Percentiles rank a stretch among this genome's conserved stretches.
phyloP scores from a whole-genome alignment of 495 filamentous ascomycete species.

The Acidiella bohemica region DNA sequence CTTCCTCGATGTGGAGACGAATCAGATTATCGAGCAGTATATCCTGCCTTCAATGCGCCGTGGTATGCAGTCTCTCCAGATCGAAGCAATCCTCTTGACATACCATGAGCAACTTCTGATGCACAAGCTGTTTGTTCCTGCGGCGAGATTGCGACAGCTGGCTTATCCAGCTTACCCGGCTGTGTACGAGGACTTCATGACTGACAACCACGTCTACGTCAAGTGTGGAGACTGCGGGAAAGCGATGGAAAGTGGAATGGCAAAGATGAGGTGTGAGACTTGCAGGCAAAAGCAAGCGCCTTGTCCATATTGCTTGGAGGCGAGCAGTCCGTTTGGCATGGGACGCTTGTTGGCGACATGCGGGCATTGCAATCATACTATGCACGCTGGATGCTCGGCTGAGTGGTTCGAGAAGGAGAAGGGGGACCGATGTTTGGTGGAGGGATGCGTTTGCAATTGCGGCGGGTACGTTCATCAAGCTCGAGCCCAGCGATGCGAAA shows the following conservation, averaged over 20 bases:
- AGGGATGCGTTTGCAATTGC: constrained; percentile 29
- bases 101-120: constrained; percentile 30
- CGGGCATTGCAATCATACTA: constrained; percentile 27
- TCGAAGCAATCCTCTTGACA: constrained; percentile 27
- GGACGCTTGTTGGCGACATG: constrained; percentile 24
- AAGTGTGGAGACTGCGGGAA: constrained; percentile 26
- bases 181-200: constrained; percentile 27
- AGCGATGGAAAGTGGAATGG: constrained; percentile 22
- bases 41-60: constrained; percentile 16
- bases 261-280: constrained; percentile 23
- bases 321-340: constrained; percentile 23
- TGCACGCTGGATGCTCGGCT: constrained; percentile 24
- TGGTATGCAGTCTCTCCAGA: constrained; percentile 27
- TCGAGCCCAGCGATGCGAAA: too few relatives aligned
- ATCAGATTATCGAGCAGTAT: constrained; percentile 16
- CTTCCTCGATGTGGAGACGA: constrained; percentile 15
- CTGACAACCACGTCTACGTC: constrained; percentile 24
- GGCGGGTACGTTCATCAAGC: too few relatives aligned
- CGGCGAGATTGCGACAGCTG: constrained; percentile 24
- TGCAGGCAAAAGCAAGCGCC: constrained; percentile 22
- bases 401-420: constrained; percentile 22
- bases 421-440: constrained; percentile 25
- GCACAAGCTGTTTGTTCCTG: constrained; percentile 21
- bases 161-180: constrained; percentile 27
- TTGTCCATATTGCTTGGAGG: constrained; percentile 27